A percentile compares a stretch with the other conserved stretches of the same genome.
These are phyloP conservation scores for Hyphopichia homilentoma DNA, from an alignment of 805 yeast genomes.

Conservation along the genomic window DNA sequence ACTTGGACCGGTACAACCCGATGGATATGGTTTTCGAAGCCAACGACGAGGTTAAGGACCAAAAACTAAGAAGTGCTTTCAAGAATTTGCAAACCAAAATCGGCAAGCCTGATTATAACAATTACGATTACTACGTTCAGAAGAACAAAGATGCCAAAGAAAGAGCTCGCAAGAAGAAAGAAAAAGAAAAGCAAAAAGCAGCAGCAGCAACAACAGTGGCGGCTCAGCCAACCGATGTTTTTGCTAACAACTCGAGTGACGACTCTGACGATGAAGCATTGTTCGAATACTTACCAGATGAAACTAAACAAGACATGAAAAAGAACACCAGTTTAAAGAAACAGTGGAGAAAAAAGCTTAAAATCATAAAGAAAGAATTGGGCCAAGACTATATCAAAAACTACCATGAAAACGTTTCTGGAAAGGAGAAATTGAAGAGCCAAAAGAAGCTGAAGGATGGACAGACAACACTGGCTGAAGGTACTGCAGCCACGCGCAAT, in stretches of 20 bases:
- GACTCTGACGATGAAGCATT: constrained; percentile 2
- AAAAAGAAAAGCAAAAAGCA: constrained; percentile 9
- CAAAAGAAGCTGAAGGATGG: background rate
- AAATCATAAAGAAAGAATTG: constrained; percentile 3
- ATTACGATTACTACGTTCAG: constrained; percentile 32
- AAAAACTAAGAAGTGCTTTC: constrained; percentile 23
- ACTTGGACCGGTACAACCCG: constrained; percentile 30
- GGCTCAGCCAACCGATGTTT: background rate
- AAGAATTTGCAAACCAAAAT: constrained; percentile 25
- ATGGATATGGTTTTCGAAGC: constrained; percentile 36
- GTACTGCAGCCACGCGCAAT: background rate
- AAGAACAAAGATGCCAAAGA: constrained; percentile 9
- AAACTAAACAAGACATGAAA: constrained; percentile 1
- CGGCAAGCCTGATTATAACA: constrained; percentile 27
- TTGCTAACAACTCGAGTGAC: constrained; percentile 2
- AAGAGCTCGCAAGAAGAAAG: constrained; percentile 3
- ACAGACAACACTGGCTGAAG: background rate
- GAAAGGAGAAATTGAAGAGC: background rate
- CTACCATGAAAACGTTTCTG: constrained; percentile 1
- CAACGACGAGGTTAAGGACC: constrained; percentile 16
- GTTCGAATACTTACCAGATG: background rate
- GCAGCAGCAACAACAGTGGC: background rate
- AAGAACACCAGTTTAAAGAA: constrained; percentile 2
- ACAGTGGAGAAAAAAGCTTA: constrained; percentile 1
- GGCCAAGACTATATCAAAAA: constrained; percentile 3